A percentile compares a stretch with the other conserved stretches of the same genome.
Conservation (phyloP, 108 stramenopile species). For the Cylindrotheca fusiformis region DNA sequence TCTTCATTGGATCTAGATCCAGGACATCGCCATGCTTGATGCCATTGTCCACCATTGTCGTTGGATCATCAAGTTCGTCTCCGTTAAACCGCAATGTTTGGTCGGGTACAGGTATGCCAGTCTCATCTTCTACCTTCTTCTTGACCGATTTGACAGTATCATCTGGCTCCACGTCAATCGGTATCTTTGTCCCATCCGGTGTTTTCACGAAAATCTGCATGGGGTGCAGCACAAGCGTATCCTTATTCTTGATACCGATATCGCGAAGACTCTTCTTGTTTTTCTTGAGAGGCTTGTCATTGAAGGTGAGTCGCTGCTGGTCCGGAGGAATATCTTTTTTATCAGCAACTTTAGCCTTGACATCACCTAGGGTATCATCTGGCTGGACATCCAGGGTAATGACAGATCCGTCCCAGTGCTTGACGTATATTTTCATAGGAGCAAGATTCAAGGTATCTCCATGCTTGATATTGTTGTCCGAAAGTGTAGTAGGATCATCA, state of each 20-base stretch:
- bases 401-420: conserved; percentile 88
- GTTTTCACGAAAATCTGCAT: conserved; percentile 26
- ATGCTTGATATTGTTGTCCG: conserved; percentile 17
- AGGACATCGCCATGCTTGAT: conserved; percentile 14
- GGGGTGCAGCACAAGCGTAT: conserved; percentile 7
- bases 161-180: conserved; percentile 4
- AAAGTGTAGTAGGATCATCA: conserved; percentile 8
- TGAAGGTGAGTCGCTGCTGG: conserved; percentile 17
- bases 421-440: conserved; percentile 81
- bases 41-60: conserved; percentile 10
- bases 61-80: conserved; percentile 26
- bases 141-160: conserved; percentile 27
- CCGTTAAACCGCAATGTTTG: conserved; percentile 63
- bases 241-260: conserved; percentile 14
- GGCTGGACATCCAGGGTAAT: conserved; percentile 34
- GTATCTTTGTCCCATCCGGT: conserved; percentile 12
- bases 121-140: conserved; percentile 3
- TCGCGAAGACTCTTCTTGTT: conserved; percentile 8
- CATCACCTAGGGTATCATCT: conserved; percentile 9
- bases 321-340: conserved; percentile 7
- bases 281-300: conserved; percentile 11
- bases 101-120: conserved; percentile 20
- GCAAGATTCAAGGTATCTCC: conserved; percentile 18
- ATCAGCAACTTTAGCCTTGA: conserved; percentile 24
- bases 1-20: conserved; percentile 18